Evolutionary conservation across 140 eudicot species (phyloP), one percentile per base, ranked within the genome.

Genomic region (Senecio squalidus): DNA sequence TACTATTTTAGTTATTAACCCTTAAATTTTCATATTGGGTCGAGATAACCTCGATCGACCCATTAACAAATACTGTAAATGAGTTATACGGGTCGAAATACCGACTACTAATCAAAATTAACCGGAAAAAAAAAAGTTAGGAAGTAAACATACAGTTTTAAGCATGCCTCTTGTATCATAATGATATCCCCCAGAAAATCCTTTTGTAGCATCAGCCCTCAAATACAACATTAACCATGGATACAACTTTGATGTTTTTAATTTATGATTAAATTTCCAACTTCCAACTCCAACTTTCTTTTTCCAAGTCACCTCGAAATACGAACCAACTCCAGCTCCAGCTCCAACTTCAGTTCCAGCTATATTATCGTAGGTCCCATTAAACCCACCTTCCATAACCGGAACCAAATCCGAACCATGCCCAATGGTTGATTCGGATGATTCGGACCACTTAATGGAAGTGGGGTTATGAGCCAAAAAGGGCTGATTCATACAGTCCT

Each of bases 191-290:
- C 95, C 97, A 15, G 91, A 82, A 56, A 74, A 89, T 2, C 93
- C 97, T 67, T 73, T 79, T 5, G 97, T 84, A 2, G 97, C 92
- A 69, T 89, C 97, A n/a, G 97, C 95, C 68, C 97, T 77, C 1
- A 89, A 61, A 54, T 89, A 89, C 80, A 89, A 28, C 97, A 85
- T 89, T 27, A 89, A 78, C 97, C 97, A 89, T 10, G 97, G 97
- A 17, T 89, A 85, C 55, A 15, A 22, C 24, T 73, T 73, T 0
- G 95, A 79, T 2, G 95, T 89, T 63, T 40, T 77, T 2, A 89
- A 68, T 44, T 77, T 82, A 60, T 89, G 95, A 22, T 22, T 62
- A 36, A 89, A 79, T 18, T 75, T 77, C 97, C 97, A 89, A 71
- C 95, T 62, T 52, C 86, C 92, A 16, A 0, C 11, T 4, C 88